Percentiles rank a stretch among this genome's conserved stretches.
phyloP scores from a whole-genome alignment of 208 protist genomes.

The Phytomonas sp. region DNA sequence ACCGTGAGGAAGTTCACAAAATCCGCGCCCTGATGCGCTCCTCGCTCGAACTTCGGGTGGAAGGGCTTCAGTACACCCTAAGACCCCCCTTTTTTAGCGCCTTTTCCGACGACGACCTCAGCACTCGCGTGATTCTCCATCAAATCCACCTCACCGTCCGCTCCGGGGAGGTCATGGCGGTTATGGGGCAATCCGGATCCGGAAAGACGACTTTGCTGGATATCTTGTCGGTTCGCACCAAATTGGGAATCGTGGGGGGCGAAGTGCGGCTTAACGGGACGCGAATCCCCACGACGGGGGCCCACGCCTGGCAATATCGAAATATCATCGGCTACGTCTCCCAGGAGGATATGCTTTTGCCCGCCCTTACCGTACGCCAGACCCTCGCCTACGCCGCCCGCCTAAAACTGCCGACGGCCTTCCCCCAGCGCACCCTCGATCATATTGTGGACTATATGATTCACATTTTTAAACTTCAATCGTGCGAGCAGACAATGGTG shows the following conservation, averaged over 20 bases:
- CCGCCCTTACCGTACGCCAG: conserved; percentile 78
- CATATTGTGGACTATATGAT: conserved; percentile 64
- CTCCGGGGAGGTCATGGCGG: conserved; percentile 77
- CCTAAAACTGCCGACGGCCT: conserved; percentile 80
- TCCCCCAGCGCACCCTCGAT: conserved; percentile 58
- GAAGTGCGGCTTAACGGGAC: conserved; percentile 67
- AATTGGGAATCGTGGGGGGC: conserved; percentile 42
- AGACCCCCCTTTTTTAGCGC: conserved; percentile 28
- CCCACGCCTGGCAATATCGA: conserved; percentile 39
- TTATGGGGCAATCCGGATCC: conserved; percentile 86
- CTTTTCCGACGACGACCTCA: conserved; percentile 19
- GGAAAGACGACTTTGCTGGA: conserved; percentile 90
- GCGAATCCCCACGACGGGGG: conserved; percentile 19
- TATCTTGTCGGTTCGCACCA: conserved; percentile 58
- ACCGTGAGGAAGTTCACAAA: conserved; percentile 23
- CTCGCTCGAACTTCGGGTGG: conserved; percentile 42
- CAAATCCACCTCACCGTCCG: conserved; percentile 65
- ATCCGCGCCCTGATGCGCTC: conserved; percentile 34
- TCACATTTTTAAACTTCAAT: conserved; percentile 50
- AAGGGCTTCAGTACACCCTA: conserved; percentile 54
- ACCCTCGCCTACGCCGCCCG: conserved; percentile 83
- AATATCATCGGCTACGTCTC: conserved; percentile 89
- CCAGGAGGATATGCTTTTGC: conserved; percentile 88
- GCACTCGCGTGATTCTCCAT: conserved; percentile 43
- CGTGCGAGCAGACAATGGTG: conserved; percentile 72